A percentile compares a stretch with the other conserved stretches of the same genome.
Evolutionary conservation across 345 rosid species (phyloP).

Genomic region (Chamaenerion angustifolium): DNA sequence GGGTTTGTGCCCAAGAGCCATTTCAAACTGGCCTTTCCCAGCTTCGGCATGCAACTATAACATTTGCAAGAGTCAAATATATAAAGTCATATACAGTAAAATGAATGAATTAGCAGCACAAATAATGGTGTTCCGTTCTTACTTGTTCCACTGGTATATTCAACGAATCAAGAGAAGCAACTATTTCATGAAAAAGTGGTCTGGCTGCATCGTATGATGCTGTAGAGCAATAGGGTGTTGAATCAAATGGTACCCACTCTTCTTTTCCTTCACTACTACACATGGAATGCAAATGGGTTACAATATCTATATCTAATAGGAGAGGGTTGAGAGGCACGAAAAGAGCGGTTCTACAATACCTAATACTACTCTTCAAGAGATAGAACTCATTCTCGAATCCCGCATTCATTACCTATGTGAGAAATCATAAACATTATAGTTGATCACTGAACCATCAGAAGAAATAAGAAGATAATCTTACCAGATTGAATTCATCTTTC

Average conservation of each 20-base stretch:
- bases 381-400: slow-evolving; percentile 93
- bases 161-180: slow-evolving; percentile 47
- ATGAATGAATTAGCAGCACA: not conserved
- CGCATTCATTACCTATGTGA: slow-evolving; percentile 69
- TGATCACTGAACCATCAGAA: not conserved
- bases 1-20: slow-evolving; percentile 49
- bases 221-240: slow-evolving; percentile 59
- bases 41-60: slow-evolving; percentile 72
- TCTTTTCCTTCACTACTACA: slow-evolving; percentile 65
- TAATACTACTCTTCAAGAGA: slow-evolving; percentile 48
- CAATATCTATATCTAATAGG: not conserved
- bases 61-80: not conserved
- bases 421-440: slow-evolving; percentile 5
- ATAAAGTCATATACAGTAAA: not conserved
- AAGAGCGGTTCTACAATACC: slow-evolving; percentile 21
- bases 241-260: slow-evolving; percentile 74
- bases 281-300: not conserved
- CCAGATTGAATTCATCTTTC: slow-evolving; percentile 80
- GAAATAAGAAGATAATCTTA: slow-evolving; percentile 9
- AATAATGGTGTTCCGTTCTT: not conserved
- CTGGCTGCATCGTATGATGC: slow-evolving; percentile 58
- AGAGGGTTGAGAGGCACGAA: slow-evolving; percentile 1
- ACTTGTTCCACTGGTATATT: slow-evolving; percentile 83
- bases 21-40: slow-evolving; percentile 88
- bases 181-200: slow-evolving; percentile 49